Evolutionary conservation across 345 rosid genomes (phyloP).

Genomic region (Theobroma cacao): DNA sequence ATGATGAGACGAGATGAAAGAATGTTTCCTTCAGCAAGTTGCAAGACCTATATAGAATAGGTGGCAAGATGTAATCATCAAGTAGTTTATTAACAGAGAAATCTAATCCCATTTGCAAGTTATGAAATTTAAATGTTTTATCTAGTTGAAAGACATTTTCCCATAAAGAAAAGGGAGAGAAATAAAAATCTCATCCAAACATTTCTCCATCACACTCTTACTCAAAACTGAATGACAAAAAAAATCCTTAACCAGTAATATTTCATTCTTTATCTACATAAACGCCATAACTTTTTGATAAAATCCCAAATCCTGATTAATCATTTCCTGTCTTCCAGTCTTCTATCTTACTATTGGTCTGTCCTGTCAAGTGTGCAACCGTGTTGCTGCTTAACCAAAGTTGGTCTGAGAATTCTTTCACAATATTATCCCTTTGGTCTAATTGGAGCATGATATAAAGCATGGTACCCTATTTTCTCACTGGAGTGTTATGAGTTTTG

Average conservation of each 20-base stretch:
- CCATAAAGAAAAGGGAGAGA: not conserved
- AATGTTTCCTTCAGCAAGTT: conserved; percentile 62
- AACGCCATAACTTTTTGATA: not conserved
- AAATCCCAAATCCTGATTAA: not conserved
- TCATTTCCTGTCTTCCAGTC: not conserved
- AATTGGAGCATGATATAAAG: not conserved
- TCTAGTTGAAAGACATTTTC: not conserved
- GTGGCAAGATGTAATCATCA: not conserved
- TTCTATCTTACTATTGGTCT: not conserved
- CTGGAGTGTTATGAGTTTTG: not conserved
- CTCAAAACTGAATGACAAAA: not conserved
- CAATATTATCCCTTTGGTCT: not conserved
- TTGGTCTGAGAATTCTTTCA: not conserved
- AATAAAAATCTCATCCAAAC: not conserved
- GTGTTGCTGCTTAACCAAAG: not conserved
- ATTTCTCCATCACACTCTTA: not conserved
- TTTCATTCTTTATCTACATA: not conserved
- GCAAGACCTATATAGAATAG: conserved; percentile 45
- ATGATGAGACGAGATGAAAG: conserved; percentile 65
- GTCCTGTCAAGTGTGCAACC: not conserved
- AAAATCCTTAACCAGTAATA: not conserved
- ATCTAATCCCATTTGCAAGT: too few species aligned
- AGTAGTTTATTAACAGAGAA: not conserved
- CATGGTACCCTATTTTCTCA: not conserved
- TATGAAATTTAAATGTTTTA: too few species aligned